phyloP scores from a whole-genome alignment of 805 yeast species.

The Wickerhamiella musiphila region DNA sequence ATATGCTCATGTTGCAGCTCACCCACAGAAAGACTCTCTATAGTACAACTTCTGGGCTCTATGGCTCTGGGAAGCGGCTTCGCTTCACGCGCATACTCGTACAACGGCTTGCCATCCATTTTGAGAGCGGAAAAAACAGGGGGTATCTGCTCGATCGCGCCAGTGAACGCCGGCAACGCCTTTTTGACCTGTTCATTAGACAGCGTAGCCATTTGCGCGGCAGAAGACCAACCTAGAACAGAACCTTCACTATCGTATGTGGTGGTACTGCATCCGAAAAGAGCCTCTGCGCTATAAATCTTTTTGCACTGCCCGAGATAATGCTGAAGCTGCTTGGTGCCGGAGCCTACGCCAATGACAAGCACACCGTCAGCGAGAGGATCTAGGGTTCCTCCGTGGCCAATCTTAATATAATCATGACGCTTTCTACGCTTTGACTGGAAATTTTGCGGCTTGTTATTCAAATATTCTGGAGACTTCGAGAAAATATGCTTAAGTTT shows the following conservation, averaged over 20 bases:
- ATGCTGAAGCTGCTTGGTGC: constrained; percentile 64
- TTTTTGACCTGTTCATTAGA: constrained; percentile 33
- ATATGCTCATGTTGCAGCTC: constrained; percentile 33
- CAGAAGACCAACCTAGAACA: constrained; percentile 39
- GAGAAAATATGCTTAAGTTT: constrained; percentile 49
- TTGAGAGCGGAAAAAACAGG: constrained; percentile 90
- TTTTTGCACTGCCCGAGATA: constrained; percentile 63
- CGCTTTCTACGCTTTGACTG: constrained; percentile 18
- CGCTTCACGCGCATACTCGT: constrained; percentile 86
- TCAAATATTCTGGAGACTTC: constrained; percentile 36
- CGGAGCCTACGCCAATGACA: constrained; percentile 81
- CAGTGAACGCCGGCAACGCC: constrained; percentile 47
- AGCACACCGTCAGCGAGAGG: constrained; percentile 88
- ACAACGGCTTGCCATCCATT: constrained; percentile 83
- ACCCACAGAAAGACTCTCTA: constrained; percentile 40
- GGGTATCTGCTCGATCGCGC: constrained; percentile 73
- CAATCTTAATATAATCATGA: constrained; percentile 49
- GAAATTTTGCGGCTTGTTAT: constrained; percentile 12
- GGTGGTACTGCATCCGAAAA: constrained; percentile 80
- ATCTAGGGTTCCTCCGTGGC: constrained; percentile 96
- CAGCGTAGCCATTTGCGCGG: constrained; percentile 29
- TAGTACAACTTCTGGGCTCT: constrained; percentile 51
- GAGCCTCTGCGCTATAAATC: constrained; percentile 65
- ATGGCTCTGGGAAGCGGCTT: constrained; percentile 72
- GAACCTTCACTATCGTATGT: constrained; percentile 91